Evolutionary conservation across 805 yeast genomes (phyloP), one percentile per base, ranked within the genome.

Genomic region (Ogataea trehalophila): DNA sequence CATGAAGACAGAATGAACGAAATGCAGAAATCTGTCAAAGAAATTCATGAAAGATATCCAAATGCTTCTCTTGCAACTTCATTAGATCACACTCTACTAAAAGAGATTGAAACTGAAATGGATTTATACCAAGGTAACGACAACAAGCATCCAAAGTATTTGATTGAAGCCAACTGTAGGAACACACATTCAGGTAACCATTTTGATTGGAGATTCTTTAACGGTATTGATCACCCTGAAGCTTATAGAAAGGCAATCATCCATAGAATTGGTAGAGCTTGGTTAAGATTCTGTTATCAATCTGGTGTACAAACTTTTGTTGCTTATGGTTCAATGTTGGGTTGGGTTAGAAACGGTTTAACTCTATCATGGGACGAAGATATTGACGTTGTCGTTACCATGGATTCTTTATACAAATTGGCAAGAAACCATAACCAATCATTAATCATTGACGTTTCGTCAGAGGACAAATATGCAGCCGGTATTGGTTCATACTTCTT

Each of bases 361-460:
- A 66, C 71, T 6, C 72, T 83, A 60, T 85, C 86, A 1, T 83
- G 87, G 86, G 89, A 83, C 59, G 70, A 73, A 46, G 89, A 83
- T 60, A 65, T 79, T 43, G 89, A 83, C 65, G 80, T 82, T 23
- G 85, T 82, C 54, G 73, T 82, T 70, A 78, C 87, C 1, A 67
- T 77, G 48, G 60, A 52, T 14, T 76, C 77, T 37, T 59, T 81
- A 50, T 68, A 71, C 49, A 58, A 59, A 38, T 55, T 81, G 38
- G 79, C 80, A 9, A 67, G 73, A 51, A 57, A 62, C n/a, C 76
- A 67, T 58, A 77, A 80, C 49, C 74, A 77, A 52, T 65, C 79
- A 7, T 55, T 80, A 33, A 64, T 80, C 22, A 59, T 78, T 13
- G 83, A 80, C 48, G 58, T 49, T 31, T 52, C 58, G 9, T 13